These are phyloP conservation scores for Isatis tinctoria DNA, from an alignment of 345 rosid genomes.

Conservation along the genomic window DNA sequence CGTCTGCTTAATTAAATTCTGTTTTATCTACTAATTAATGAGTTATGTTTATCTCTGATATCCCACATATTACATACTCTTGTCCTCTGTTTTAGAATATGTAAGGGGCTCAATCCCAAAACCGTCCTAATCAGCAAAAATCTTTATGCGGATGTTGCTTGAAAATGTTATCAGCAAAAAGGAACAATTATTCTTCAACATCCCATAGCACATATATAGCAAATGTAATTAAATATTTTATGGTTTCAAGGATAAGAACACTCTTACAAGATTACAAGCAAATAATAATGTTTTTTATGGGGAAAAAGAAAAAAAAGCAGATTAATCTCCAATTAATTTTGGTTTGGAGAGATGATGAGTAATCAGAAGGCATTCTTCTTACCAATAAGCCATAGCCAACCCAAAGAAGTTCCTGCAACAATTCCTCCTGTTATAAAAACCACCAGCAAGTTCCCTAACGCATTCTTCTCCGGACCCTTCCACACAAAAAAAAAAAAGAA, in stretches of 20 bases:
- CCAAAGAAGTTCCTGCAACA: conserved; percentile 71
- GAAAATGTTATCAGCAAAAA: background rate
- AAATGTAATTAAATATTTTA: background rate
- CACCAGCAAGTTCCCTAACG: conserved; percentile 79
- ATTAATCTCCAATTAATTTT: background rate
- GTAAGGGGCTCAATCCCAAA: too few species aligned
- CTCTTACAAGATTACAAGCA: background rate
- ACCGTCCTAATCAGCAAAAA: too few species aligned
- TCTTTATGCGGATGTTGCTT: background rate
- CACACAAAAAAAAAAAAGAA: background rate
- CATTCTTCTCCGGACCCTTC: conserved; percentile 94
- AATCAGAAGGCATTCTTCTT: conserved; percentile 46
- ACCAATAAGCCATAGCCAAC: conserved; percentile 90
- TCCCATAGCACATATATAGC: background rate
- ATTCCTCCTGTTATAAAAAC: conserved; percentile 57
- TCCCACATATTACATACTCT: background rate
- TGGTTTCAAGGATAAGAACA: background rate
- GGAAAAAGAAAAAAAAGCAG: background rate
- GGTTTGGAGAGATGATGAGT: background rate
- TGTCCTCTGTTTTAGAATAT: background rate
- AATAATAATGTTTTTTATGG: background rate
- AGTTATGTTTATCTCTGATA: background rate
- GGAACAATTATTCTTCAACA: background rate
- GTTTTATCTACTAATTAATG: background rate
- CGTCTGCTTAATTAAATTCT: background rate